Evolutionary conservation across 345 rosid genomes (phyloP), one percentile per base, ranked within the genome.

Genomic region (Eutrema yunnanense): DNA sequence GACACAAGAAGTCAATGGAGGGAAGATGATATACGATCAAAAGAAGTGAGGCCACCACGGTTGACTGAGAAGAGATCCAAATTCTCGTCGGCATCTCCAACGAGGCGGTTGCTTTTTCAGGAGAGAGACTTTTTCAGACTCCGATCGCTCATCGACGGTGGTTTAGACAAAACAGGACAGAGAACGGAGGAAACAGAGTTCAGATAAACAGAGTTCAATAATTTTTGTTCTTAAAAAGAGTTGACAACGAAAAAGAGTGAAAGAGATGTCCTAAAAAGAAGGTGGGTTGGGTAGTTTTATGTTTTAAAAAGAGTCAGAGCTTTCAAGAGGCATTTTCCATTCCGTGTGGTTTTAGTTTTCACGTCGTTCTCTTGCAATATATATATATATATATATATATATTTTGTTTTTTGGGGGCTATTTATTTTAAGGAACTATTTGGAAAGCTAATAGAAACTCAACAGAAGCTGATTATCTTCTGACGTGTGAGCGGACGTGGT

Each of bases 111-210:
- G 34, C 27, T 67, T 74, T 67, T 67, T 7, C 62, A 70, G 10
- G 74, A 6, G 14, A 62, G 36, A 69, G 74, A 54, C 51, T 69
- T 69, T 27, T 53, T 75, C 38, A 62, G 22, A 47, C 30, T 62
- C 59, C 79, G 79, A 75, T 69, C 65, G 37, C 10, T 75, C 79
- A 75, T 75, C 74, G 48, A 11, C 68, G 55, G 62, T 16, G 62
- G 62, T 57, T 57, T 36, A 57, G 38, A 22, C 29, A 72, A 37
- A 11, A 34, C 51, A 34, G 38, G 27, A 36, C 34, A 34, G 40
- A 64, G 33, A 42, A 42, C 2, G 41, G 26, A 30, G 8, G 14
- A n/a, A 57, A 59, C 54, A 32, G 48, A 58, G 32, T n/a, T 49
- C 36, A 50, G 73, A 66, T 33, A 9, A 59, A 52, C 13, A 48